Conservation (phyloP, 805 yeast genomes). For the Wickerhamiella vanderwaltii region DNA sequence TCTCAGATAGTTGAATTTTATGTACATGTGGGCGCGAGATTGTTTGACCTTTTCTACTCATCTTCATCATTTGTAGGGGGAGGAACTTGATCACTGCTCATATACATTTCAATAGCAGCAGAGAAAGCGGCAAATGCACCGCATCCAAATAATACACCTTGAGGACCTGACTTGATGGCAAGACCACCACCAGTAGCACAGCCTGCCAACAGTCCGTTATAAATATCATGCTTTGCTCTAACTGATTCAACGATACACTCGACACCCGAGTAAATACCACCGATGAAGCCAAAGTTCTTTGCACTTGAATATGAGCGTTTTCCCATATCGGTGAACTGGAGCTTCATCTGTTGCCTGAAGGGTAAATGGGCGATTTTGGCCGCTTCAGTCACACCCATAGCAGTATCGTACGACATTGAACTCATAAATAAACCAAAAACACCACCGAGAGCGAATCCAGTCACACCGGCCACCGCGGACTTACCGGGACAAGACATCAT, state of each 20-base stretch:
- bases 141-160: constrained; percentile 82
- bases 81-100: constrained; percentile 67
- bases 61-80: constrained; percentile 89
- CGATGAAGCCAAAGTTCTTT: constrained; percentile 86
- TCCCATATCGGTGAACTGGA: constrained; percentile 89
- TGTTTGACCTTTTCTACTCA: constrained; percentile 23
- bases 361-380: constrained; percentile 70
- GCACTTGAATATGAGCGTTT: constrained; percentile 78
- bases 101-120: constrained; percentile 53
- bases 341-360: constrained; percentile 79
- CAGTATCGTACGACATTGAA: constrained; percentile 68
- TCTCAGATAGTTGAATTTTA: background rate
- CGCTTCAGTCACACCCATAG: constrained; percentile 42
- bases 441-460: constrained; percentile 92
- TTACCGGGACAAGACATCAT: constrained; percentile 95
- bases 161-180: constrained; percentile 87
- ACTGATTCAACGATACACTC: constrained; percentile 79
- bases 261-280: constrained; percentile 81
- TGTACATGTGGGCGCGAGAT: no score
- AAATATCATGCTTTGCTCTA: constrained; percentile 83
- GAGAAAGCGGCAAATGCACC: constrained; percentile 97
- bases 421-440: constrained; percentile 88
- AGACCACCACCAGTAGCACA: constrained; percentile 95
- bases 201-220: constrained; percentile 87
- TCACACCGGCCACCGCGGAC: constrained; percentile 78